These are phyloP conservation scores for Erigeron philadelphicus DNA, from an alignment of 140 eudicot genomes.

Conservation along the genomic window DNA sequence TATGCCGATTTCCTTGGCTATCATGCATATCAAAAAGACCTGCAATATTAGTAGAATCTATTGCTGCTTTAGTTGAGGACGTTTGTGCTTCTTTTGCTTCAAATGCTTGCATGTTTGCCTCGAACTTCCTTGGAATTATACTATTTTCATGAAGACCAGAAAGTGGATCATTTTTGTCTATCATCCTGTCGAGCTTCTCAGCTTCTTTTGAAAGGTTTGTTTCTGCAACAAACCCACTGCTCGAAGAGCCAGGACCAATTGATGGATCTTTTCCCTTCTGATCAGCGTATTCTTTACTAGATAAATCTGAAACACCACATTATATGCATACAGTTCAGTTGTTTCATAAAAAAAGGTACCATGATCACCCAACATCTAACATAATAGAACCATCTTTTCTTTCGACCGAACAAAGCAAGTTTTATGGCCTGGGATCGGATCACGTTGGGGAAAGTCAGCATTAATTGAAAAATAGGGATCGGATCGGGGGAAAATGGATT, in stretches of 20 bases:
- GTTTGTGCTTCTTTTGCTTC: conserved; percentile 43
- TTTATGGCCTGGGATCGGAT: not conserved
- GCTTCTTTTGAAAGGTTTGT: conserved; percentile 45
- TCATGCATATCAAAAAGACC: conserved; percentile 31
- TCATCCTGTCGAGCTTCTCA: conserved; percentile 37
- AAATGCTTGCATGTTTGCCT: conserved; percentile 37
- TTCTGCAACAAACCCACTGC: conserved; percentile 46
- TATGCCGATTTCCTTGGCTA: conserved; percentile 38
- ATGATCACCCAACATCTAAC: not conserved
- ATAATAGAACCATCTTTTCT: not conserved
- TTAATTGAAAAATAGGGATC: too few species aligned
- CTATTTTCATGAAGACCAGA: conserved; percentile 34
- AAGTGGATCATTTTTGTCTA: conserved; percentile 34
- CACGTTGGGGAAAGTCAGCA: too few species aligned
- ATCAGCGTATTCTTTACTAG: conserved; percentile 48
- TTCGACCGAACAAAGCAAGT: not conserved
- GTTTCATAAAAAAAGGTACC: not conserved
- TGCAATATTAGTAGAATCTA: conserved; percentile 38
- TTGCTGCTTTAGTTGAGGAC: conserved; percentile 36
- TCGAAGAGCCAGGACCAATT: conserved; percentile 38
- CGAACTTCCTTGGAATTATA: conserved; percentile 33
- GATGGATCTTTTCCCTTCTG: conserved; percentile 69
- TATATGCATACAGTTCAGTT: conserved; percentile 20
- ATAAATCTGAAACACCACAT: conserved; percentile 49
- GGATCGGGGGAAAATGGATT: too few species aligned